Evolutionary conservation across 176 grass and related monocot species (phyloP), one percentile per base, ranked within the genome.

Genomic region (Musa beccarii): DNA sequence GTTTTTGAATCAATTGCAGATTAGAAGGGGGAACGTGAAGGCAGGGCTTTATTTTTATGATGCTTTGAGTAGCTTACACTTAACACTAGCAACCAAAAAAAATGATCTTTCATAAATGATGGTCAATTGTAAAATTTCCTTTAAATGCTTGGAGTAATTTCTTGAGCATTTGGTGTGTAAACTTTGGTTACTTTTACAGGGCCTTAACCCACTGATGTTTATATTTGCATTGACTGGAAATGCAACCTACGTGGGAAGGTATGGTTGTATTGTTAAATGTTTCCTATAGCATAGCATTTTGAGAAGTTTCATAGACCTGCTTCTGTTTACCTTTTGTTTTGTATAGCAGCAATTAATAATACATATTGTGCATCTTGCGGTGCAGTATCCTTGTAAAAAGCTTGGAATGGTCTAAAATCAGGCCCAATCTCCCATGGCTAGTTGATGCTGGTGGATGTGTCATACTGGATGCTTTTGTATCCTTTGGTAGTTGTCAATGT

Each of bases 321-420:
- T 11, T 52, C 51, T 4, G 2, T 22, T 66, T 59, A 2, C 0
- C 26, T 28, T 28, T 14, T 16, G 6, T 59, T 16, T 6, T 14
- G 17, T n/a, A 5, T 17, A 57, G 15, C 17, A 59, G 55, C 55
- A 59, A 16, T 16, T 59, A 16, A 16, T 59, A 59, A 59, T 5
- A 52, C 51, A 7, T 34, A 54, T 59, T 17, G 16, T 75, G 21
- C 20, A 51, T 71, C 79, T 83, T 78, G 4, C 34, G 59, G 28
- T 85, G 90, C 95, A 99, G 95, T 76, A 99, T 99, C 64, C 86
- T 94, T 79, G 88, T 99, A 25, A 94, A 94, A 81, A 94, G 95
- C 77, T 66, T 92, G 85, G 88, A 91, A 11, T 99, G 95, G 95
- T 79, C 81, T 53, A 89, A 76, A 73, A 81, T 99, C 29, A 71